Evolutionary conservation across 805 yeast genomes (phyloP).

Genomic region (Starmerella stigmatis): DNA sequence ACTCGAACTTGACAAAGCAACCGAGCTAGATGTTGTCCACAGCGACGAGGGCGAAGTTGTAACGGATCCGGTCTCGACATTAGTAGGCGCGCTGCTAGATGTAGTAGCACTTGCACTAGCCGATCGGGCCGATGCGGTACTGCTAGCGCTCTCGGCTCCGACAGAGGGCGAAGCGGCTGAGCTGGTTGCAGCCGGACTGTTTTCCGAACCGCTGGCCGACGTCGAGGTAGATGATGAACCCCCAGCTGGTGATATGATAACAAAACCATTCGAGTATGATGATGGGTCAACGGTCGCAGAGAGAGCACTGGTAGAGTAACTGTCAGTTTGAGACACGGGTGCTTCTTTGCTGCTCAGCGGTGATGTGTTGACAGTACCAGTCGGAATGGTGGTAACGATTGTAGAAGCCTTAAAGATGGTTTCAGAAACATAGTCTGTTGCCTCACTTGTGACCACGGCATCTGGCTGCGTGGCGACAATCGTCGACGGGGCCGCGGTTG

Average conservation of each 20-base stretch:
- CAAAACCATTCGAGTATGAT: conserved; percentile 25
- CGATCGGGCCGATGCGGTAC: no score
- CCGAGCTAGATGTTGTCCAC: background rate
- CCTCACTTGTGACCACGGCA: conserved; percentile 20
- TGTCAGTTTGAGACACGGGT: conserved; percentile 30
- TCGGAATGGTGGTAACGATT: conserved; percentile 29
- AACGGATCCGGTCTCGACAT: background rate
- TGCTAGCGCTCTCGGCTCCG: no score
- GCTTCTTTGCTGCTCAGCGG: conserved; percentile 27
- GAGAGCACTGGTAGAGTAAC: conserved; percentile 28
- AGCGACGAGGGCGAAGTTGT: background rate
- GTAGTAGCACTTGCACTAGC: background rate
- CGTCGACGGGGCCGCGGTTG: conserved; percentile 20
- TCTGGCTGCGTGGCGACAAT: conserved; percentile 9
- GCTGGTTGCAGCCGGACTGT: no score
- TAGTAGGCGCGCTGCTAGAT: background rate
- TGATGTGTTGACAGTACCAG: conserved; percentile 28
- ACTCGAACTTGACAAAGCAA: background rate
- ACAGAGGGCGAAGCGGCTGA: no score
- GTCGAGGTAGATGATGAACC: no score
- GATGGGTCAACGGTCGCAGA: conserved; percentile 29
- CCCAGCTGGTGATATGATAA: conserved; percentile 9
- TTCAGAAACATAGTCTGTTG: conserved; percentile 19
- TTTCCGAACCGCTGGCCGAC: no score
- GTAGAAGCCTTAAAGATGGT: conserved; percentile 29